Evolutionary conservation across 768 basidiomycete species (phyloP).

Genomic region (Tephrocybe sp.): DNA sequence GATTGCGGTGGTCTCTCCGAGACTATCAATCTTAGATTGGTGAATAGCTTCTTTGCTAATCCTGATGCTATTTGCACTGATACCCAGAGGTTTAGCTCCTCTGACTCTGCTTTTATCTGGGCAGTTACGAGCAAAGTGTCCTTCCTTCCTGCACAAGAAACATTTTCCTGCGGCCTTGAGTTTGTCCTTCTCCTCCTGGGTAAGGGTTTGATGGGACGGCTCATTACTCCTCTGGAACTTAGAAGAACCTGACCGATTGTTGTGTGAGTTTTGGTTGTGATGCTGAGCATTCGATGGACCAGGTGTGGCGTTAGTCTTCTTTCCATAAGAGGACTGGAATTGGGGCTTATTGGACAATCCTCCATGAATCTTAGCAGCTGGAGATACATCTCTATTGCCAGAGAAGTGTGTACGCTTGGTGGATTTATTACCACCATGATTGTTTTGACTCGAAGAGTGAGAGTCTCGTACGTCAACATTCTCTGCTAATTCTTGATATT

Average conservation of each 20-base stretch:
- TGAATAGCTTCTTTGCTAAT: constrained; percentile 2
- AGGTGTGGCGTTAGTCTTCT: neutral
- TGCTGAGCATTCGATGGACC: neutral
- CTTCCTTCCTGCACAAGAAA: constrained; percentile 20
- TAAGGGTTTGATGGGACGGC: too few species aligned
- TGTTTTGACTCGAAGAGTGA: too few species aligned
- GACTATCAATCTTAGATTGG: neutral
- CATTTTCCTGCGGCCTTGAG: constrained; percentile 18
- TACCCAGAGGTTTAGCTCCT: constrained; percentile 21
- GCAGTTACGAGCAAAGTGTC: constrained; percentile 24
- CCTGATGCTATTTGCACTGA: constrained; percentile 16
- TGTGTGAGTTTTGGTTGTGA: too few species aligned
- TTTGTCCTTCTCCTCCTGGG: constrained; percentile 13
- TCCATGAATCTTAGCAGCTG: too few species aligned
- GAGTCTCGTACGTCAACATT: constrained; percentile 3
- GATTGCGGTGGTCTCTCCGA: too few species aligned
- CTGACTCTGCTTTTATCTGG: constrained; percentile 14
- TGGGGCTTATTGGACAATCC: too few species aligned
- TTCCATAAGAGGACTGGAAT: too few species aligned
- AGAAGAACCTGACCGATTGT: too few species aligned
- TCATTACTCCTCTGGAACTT: too few species aligned
- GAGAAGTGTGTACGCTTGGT: too few species aligned
- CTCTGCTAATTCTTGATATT: constrained; percentile 25
- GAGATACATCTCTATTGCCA: too few species aligned
- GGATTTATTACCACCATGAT: too few species aligned